Evolutionary conservation across 2,329 filamentous ascomycete species (phyloP).

Genomic region (Colletotrichum sp.): DNA sequence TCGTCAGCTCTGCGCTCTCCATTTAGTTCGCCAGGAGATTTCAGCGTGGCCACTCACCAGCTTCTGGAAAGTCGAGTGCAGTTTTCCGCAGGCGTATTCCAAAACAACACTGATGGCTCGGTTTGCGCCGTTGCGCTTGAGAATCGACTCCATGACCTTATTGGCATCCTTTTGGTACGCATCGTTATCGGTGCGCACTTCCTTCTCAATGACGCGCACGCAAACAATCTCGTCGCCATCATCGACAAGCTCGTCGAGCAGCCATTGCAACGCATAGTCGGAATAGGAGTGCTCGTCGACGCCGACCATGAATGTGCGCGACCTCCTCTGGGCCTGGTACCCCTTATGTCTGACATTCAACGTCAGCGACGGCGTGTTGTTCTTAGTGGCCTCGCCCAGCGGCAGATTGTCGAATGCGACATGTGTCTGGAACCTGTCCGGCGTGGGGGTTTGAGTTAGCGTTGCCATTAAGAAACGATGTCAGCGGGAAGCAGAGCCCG

Average conservation of each 20-base stretch:
- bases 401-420: constrained; percentile 67
- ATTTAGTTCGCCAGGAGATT: background rate
- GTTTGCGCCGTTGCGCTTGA: constrained; percentile 78
- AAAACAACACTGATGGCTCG: constrained; percentile 85
- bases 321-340: constrained; percentile 80
- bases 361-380: constrained; percentile 73
- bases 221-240: constrained; percentile 95
- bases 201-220: constrained; percentile 85
- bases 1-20: background rate
- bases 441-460: constrained; percentile 41
- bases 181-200: constrained; percentile 67
- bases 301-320: constrained; percentile 88
- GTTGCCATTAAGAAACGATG: constrained; percentile 38
- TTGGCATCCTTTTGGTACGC: constrained; percentile 77
- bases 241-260: constrained; percentile 89
- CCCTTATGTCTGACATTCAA: constrained; percentile 86
- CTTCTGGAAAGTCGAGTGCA: constrained; percentile 88
- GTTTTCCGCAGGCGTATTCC: constrained; percentile 87
- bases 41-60: constrained; percentile 67
- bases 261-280: constrained; percentile 90
- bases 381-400: constrained; percentile 62
- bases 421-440: constrained; percentile 61
- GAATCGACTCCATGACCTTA: constrained; percentile 74
- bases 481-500: background rate
- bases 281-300: constrained; percentile 92